Evolutionary conservation across 345 rosid genomes (phyloP), one percentile per base, ranked within the genome.

Genomic region (Orychophragmus violaceus): DNA sequence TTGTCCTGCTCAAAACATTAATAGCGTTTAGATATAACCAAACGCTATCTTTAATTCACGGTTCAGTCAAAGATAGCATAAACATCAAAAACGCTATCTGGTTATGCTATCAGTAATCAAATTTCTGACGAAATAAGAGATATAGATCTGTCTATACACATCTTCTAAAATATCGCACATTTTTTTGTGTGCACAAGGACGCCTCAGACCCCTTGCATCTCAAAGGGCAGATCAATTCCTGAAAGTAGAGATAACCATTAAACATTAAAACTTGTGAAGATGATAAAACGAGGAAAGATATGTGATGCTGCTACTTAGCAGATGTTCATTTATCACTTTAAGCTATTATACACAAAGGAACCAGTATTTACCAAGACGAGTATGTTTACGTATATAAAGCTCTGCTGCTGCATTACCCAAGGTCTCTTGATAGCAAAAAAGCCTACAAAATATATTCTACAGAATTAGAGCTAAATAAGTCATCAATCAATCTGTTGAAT

Each of bases 201-300:
- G 93, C 96, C 53, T 87, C 66, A 6, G 78, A 78, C 36, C 87
- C 88, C 88, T 66, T 83, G 91, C 93, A 83, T 83, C 77, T 85
- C 89, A 79, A 92, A 92, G 37, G 83, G 95, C 14, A 92, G 84
- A 78, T 89, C 96, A 86, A 92, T 80, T 62, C 97, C 96, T 92
- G 84, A 74, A 60, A 61, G 48, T 53, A 59, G 58, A 24, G 29
- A 44, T 4, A 66, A 44, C 37, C 62, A 67, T 7, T 13, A 45
- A 61, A 62, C 14, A 45, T 11, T 24, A 35, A 33, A 48, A 30
- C 41, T 32, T 46, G 52, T 25, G 51, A 19, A 2, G 51, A 44
- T 41, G 59, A 39, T 5, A 16, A 37, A 49, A 45, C 16, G 25
- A 32, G 54, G 28, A 61, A 69, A 44, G 3, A 17, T 18, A 5